Conservation (phyloP, 495 filamentous ascomycete genomes). For the Corynascus novoguineensis region DNA sequence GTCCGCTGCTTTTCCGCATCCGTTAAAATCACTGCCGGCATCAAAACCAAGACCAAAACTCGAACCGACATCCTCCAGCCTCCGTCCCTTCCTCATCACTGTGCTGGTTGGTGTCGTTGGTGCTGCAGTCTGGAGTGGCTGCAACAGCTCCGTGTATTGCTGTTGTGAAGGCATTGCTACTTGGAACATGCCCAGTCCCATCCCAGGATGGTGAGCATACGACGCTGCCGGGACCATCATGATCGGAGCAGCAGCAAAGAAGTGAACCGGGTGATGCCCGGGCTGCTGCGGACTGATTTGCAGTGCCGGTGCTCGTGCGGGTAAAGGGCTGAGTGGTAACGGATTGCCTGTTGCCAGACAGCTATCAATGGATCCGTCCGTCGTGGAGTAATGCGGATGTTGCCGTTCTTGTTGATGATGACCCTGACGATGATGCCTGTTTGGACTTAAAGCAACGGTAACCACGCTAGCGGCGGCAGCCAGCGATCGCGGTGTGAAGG, state of each 20-base stretch:
- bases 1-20: too few relatives aligned
- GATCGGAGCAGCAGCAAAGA: slow-evolving; percentile 12
- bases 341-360: background rate
- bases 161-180: too few relatives aligned
- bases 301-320: too few relatives aligned
- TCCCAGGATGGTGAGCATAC: too few relatives aligned
- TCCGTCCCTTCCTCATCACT: background rate
- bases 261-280: slow-evolving; percentile 1
- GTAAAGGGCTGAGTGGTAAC: slow-evolving; percentile 4
- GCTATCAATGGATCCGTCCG: slow-evolving; percentile 1
- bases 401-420: too few relatives aligned
- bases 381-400: too few relatives aligned
- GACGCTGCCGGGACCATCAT: slow-evolving; percentile 18
- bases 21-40: too few relatives aligned
- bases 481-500: slow-evolving; percentile 43
- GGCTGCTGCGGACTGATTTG: background rate
- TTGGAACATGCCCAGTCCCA: too few relatives aligned
- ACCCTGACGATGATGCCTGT: slow-evolving; percentile 3
- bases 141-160: background rate
- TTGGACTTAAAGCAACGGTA: slow-evolving; percentile 5
- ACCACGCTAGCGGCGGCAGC: background rate
- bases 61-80: too few relatives aligned
- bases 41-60: too few relatives aligned
- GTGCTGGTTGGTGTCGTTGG: background rate
- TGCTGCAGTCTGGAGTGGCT: too few relatives aligned